phyloP scores from a whole-genome alignment of 306 rosid genomes.

The Astragalus membranaceus region DNA sequence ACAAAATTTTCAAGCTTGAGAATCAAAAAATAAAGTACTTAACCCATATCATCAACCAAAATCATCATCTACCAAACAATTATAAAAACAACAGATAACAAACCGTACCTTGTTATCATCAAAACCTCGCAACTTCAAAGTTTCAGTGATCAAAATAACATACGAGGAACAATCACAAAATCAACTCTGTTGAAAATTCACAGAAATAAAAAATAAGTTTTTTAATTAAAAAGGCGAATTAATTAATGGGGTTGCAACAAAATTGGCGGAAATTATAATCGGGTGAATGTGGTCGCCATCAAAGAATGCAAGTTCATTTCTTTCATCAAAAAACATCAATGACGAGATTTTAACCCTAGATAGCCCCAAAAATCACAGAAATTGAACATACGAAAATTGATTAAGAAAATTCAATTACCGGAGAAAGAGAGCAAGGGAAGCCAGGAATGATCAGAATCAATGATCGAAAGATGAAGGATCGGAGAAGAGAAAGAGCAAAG shows the following conservation, averaged over 20 bases:
- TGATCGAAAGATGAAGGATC: conserved; percentile 39
- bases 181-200: conserved; percentile 24
- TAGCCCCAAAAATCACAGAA: conserved; percentile 16
- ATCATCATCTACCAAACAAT: conserved; percentile 19
- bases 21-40: conserved; percentile 2
- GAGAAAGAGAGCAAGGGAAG: conserved; percentile 12
- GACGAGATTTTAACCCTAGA: conserved; percentile 26
- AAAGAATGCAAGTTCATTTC: conserved; percentile 31
- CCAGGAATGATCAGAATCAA: conserved; percentile 28
- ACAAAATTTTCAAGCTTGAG: conserved; percentile 2
- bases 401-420: conserved; percentile 9
- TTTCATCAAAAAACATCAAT: conserved; percentile 19
- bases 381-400: not conserved
- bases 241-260: not conserved
- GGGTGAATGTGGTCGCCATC: conserved; percentile 21
- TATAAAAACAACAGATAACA: not conserved
- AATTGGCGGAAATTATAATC: conserved; percentile 18
- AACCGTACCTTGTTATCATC: conserved; percentile 38
- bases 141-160: conserved; percentile 24
- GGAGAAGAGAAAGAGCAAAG: not conserved
- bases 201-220: not conserved
- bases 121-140: conserved; percentile 35
- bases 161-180: conserved; percentile 20
- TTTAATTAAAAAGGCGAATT: not conserved
- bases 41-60: conserved; percentile 23